Base-by-base conservation (phyloP, 345 rosid species). In the Linum trigynum region DNA sequence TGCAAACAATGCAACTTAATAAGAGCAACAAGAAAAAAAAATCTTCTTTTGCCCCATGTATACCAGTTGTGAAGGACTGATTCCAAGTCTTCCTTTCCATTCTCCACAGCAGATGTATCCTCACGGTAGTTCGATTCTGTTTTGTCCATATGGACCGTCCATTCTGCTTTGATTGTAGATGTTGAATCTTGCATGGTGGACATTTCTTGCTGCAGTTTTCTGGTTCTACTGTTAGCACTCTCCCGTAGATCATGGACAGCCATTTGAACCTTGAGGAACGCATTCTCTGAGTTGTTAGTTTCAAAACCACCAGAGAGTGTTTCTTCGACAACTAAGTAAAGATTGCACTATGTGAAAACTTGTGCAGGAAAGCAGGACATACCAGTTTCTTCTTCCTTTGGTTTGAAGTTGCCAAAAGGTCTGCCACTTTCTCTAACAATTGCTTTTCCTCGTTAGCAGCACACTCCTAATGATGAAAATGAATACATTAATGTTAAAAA, bases 341-440 rank as follows among this genome's bases (percentile, higher is more conserved):
- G 48, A 38, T 55, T 41, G 62, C 55, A 9, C 39, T 39, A 55
- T 4, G 41, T 61, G 16, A 16, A 15, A 32, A 7, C 37, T 4
- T 17, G 32, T 23, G 32, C 32, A 37, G 38, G 3, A 68, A 45
- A 68, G 57, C 5, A 57, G 16, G 40, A 41, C 40, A 10, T 83
- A 94, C 97, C 83, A 95, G 87, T 59, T 79, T 82, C 70, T 91
- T 95, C 91, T 95, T 95, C 79, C 95, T 86, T 58, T 83, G 80
- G 70, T 84, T 95, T 69, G 97, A 91, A 76, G 71, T 82, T 57
- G 90, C 84, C 38, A 91, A 86, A 73, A 92, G 83, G 66, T 85
- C 96, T 38, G 98, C 98, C 67, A 92, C 86, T 75, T 90, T 92
- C 80, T 84, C 91, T 55, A 92, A 79, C 81, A 92, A 67, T 76